Percentiles rank a stretch among this genome's conserved stretches.
Evolutionary conservation across 306 rosid genomes (phyloP).

Genomic region (Dicorynia guianensis): DNA sequence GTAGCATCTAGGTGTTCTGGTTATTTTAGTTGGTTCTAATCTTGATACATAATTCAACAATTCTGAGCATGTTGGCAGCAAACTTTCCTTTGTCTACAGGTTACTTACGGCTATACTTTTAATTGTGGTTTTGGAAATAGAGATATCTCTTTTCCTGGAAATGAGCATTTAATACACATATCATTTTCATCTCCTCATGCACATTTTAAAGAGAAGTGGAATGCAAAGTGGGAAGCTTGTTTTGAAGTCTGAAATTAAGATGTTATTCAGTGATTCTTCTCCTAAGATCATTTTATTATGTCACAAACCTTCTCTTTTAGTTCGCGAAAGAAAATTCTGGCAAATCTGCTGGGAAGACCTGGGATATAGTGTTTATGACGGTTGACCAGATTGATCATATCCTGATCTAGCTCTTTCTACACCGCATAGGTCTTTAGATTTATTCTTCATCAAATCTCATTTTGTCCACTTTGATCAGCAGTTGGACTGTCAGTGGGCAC

Average conservation of each 20-base stretch:
- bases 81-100: not conserved
- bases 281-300: not conserved
- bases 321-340: not conserved
- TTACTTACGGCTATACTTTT: not conserved
- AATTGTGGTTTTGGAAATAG: not conserved
- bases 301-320: not conserved
- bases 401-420: not conserved
- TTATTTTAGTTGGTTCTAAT: constrained; percentile 1
- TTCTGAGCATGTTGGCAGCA: constrained; percentile 3
- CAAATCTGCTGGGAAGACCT: not conserved
- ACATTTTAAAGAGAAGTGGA: not conserved
- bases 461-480: not conserved
- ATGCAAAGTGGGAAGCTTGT: not conserved
- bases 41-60: not conserved
- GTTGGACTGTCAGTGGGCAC: not conserved
- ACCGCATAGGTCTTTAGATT: not conserved
- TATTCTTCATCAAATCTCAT: not conserved
- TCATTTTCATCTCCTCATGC: not conserved
- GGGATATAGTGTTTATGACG: not conserved
- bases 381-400: not conserved
- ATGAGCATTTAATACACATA: not conserved
- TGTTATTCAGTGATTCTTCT: constrained; percentile 1
- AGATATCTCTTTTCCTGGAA: not conserved
- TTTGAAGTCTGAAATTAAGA: not conserved
- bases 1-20: not conserved